Base-by-base conservation (phyloP, 306 rosid genomes). In the Dicorynia guianensis region DNA sequence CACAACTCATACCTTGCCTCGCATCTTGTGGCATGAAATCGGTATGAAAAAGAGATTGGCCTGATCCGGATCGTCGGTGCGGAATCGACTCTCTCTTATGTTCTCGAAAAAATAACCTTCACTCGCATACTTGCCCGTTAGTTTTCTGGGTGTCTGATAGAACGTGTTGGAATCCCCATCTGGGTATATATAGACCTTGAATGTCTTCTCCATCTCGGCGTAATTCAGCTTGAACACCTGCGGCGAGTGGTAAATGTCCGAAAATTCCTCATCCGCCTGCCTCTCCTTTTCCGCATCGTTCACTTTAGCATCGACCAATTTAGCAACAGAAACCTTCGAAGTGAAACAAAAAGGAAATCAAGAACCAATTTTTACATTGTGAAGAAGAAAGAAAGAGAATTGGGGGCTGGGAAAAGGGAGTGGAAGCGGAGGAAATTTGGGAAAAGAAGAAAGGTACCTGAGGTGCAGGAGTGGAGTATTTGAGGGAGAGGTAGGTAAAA, bases 31-130 rank as follows among this genome's bases (percentile, higher is more conserved):
- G 79, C 97, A 92, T 3, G 98, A 95, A 75, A 95, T 92, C 11
- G 96, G 97, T 63, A 95, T 87, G 83, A 95, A 95, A 83, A 95
- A 95, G 81, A 92, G 92, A 69, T 89, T 79, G 3, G 99, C 97
- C 80, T 87, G 85, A 82, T 85, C 84, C 6, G 99, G 99, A 87
- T 92, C 88, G 6, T 86, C 74, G 13, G 97, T 95, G 9, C 91
- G 93, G 71, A 95, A 95, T 9, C 66, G 85, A 67, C 91, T 85
- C 81, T 95, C 97, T 58, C 96, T 72, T 33, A 95, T 92, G 65
- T 95, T 95, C 91, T 92, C 93, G 73, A 95, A 95, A 82, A 95
- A 95, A 71, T 88, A 95, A 0, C 98, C 98, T 74, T 95, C 97
- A 46, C 97, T 92, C 3, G 99, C 84, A 39, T 95, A 95, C 83